Base-by-base conservation (phyloP, 192 early-diverging fungal species). In the Coemansia sp. region DNA sequence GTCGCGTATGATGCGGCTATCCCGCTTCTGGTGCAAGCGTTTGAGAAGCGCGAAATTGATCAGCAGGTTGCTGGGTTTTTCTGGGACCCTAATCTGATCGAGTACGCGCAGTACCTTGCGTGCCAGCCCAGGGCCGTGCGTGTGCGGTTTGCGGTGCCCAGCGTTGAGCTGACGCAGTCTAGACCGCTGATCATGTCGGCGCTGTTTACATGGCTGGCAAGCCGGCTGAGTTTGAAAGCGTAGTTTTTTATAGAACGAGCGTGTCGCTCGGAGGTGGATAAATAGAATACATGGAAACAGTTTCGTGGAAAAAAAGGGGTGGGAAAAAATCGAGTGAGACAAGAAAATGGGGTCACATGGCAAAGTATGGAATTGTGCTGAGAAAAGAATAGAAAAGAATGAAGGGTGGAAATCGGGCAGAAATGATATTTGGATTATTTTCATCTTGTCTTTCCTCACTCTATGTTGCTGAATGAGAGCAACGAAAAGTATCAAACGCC, bases 1-100 rank as follows among this genome's bases (percentile, higher is more conserved):
- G 40, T 71, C 50, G 58, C 53, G 52, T 77, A 77, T 16, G 56
- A 69, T 18, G 61, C 60, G 10, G 72, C 70, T 3, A 54, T 81
- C n/a, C 65, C 67, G 12, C 19, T 70, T 67, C 44, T 76, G 5
- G 73, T 67, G 54, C 67, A 67, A 56, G 79, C 79, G 37, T 80
- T 75, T 57, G 77, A 69, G 44, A 59, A 18, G 40, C 50, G 45
- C 23, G 72, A 72, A 41, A 71, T 73, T 19, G 61, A 69, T 40
- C 54, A 64, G 43, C 52, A 58, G 9, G 60, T 76, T 1, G 70
- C 74, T 3, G 61, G n/a, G 43, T 76, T 73, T 43, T 70, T 81
- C 53, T 81, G 79, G 79, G 79, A 81, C 52, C 41, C 74, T 2
- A 70, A 72, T 32, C 71, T 81, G 10, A 67, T 76, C 43, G 79